Evolutionary conservation across 345 rosid genomes (phyloP), one percentile per base, ranked within the genome.

Genomic region (Passiflora organensis): DNA sequence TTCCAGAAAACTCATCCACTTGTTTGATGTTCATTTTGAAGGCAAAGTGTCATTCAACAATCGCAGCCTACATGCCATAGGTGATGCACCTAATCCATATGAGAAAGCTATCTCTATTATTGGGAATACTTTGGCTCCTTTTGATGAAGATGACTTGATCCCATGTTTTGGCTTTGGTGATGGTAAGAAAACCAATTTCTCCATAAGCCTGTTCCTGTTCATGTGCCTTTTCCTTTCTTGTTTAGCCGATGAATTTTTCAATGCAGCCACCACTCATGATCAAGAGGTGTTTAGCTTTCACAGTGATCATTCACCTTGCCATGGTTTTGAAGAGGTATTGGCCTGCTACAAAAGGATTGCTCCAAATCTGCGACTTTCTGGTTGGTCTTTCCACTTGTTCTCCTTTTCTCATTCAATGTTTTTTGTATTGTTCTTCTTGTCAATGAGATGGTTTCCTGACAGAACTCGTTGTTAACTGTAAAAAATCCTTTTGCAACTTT

Each of bases 91-190:
- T n/a, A 89, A 85, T 69, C 96, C 96, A 8, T 89, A 89, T 22
- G 96, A 89, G 66, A 72, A 74, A 54, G 95, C 95, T 25, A 85
- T 85, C 58, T 78, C 80, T 2, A 78, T 89, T 6, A 77, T 85
- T 17, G 96, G 96, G 21, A 80, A 68, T 68, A 85, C 96, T 5
- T 49, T 89, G 64, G 80, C 96, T 60, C 82, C 91, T 18, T 89
- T 89, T 43, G 97, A 89, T 13, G 97, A 89, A 1, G 97, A 89
- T 66, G 80, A 84, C 72, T 66, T 89, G 21, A 80, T 89, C 41
- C 97, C 91, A 21, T 84, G 91, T 64, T 84, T 79, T 50, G 97
- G 95, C 59, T 89, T 89, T 69, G 96, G 95, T n/a, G 97, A 89
- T 55, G 82, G 89, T 80, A 71, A 2, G 68, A 10, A 32, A n/a